A percentile compares a stretch with the other conserved stretches of the same genome.
These are phyloP conservation scores for Aspergillus hancockii DNA, from an alignment of 495 filamentous ascomycete genomes.

Conservation along the genomic window DNA sequence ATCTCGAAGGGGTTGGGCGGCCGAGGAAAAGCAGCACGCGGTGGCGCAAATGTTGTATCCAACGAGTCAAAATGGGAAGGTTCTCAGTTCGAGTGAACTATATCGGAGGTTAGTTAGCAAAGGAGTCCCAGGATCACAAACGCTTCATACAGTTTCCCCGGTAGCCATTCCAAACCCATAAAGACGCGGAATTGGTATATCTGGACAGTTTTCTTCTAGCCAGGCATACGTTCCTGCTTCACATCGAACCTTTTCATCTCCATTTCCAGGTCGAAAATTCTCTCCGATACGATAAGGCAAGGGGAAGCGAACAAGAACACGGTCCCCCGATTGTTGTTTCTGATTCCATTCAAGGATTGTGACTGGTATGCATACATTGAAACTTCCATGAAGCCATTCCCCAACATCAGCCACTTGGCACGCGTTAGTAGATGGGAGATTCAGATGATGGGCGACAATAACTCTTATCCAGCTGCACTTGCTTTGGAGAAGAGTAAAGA, in stretches of 20 bases:
- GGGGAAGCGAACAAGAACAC: constrained; percentile 38
- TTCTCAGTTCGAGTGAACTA: constrained; percentile 32
- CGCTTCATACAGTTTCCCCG: constrained; percentile 23
- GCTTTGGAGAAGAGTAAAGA: constrained; percentile 19
- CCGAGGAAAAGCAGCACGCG: constrained; percentile 21
- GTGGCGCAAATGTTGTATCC: constrained; percentile 23
- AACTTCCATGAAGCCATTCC: constrained; percentile 38
- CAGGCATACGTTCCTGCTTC: constrained; percentile 37
- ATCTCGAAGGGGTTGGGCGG: constrained; percentile 25
- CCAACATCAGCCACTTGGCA: constrained; percentile 23
- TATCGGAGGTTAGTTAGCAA: background rate
- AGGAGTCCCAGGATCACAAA: no score
- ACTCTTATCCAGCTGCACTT: constrained; percentile 21
- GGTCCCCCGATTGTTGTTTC: constrained; percentile 18
- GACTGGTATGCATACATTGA: constrained; percentile 39
- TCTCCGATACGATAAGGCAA: constrained; percentile 39
- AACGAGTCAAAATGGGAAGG: constrained; percentile 26
- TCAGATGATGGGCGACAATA: constrained; percentile 31
- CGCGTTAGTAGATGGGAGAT: constrained; percentile 15
- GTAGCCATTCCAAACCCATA: constrained; percentile 37
- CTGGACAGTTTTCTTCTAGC: constrained; percentile 34
- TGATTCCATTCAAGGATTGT: constrained; percentile 23
- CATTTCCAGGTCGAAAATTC: constrained; percentile 32
- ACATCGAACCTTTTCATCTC: constrained; percentile 39
- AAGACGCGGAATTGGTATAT: constrained; percentile 34